Conservation (phyloP, 805 yeast species). For the Metschnikowia peoriensis region DNA sequence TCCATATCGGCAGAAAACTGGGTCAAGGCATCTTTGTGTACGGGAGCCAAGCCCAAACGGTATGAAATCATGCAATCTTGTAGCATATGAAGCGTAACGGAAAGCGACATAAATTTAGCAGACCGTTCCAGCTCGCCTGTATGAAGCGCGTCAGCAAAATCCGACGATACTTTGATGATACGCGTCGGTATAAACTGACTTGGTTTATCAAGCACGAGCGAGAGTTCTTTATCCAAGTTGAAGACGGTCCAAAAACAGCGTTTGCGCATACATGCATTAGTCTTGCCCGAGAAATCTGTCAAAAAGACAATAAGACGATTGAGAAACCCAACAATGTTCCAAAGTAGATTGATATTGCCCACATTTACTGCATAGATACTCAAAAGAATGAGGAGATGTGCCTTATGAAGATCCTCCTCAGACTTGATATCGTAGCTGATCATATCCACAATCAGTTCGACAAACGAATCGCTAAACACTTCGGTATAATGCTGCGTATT, state of each 20-base stretch:
- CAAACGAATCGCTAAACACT: constrained; percentile 31
- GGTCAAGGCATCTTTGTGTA: constrained; percentile 11
- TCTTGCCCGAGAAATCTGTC: constrained; percentile 14
- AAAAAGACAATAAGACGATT: constrained; percentile 23
- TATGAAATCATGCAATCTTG: constrained; percentile 26
- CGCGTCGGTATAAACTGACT: constrained; percentile 31
- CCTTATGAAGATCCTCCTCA: constrained; percentile 27
- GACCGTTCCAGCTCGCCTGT: constrained; percentile 25
- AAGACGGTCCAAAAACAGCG: constrained; percentile 38
- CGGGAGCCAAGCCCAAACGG: constrained; percentile 14
- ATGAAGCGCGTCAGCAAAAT: constrained; percentile 15
- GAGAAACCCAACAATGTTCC: constrained; percentile 38
- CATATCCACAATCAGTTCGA: constrained; percentile 35
- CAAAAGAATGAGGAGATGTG: constrained; percentile 32
- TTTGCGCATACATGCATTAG: constrained; percentile 11
- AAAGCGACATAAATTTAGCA: constrained; percentile 20
- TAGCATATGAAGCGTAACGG: constrained; percentile 25
- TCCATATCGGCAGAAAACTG: constrained; percentile 33
- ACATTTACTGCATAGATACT: constrained; percentile 30
- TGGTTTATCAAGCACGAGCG: constrained; percentile 34
- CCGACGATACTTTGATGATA: constrained; percentile 20
- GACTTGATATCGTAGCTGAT: constrained; percentile 27
- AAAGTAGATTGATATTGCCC: constrained; percentile 27
- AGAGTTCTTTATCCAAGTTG: constrained; percentile 39
- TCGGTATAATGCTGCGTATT: constrained; percentile 23